phyloP scores from a whole-genome alignment of 2,329 filamentous ascomycete genomes.

The Fonsecaea multimorphosa region DNA sequence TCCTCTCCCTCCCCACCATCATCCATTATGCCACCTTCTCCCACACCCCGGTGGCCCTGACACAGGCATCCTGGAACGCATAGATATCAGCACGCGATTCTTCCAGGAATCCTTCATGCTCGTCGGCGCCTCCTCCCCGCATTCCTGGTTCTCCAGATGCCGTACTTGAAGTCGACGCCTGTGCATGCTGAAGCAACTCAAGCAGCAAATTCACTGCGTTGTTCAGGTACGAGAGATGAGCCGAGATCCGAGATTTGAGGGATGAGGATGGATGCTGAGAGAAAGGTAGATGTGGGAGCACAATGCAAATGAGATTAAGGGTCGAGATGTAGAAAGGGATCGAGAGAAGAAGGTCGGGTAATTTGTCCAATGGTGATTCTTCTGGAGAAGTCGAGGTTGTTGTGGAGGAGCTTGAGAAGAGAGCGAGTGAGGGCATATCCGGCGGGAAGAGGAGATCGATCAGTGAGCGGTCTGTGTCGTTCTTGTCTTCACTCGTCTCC shows the following conservation, averaged over 20 bases:
- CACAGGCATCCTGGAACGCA: constrained; percentile 37
- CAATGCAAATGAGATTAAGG: constrained; percentile 36
- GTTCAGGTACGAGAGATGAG: constrained; percentile 22
- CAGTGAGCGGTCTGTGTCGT: constrained; percentile 2
- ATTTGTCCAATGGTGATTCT: constrained; percentile 11
- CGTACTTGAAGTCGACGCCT: not conserved
- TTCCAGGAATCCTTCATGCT: constrained; percentile 15
- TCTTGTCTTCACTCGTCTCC: not conserved
- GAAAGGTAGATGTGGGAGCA: constrained; percentile 24
- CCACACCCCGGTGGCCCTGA: constrained; percentile 18
- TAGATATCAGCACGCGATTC: constrained; percentile 36
- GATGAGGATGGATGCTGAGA: not conserved
- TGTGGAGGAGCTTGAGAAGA: constrained; percentile 7
- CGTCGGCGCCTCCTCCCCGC: constrained; percentile 5
- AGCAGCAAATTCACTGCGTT: constrained; percentile 21
- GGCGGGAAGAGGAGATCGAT: constrained; percentile 33
- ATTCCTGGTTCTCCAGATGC: not conserved
- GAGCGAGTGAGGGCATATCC: constrained; percentile 20
- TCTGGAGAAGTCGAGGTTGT: constrained; percentile 11
- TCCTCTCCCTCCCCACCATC: not conserved
- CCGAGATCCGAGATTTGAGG: constrained; percentile 12
- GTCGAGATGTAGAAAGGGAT: constrained; percentile 39
- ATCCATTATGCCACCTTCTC: constrained; percentile 1
- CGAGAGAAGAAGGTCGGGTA: constrained; percentile 31
- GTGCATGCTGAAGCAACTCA: constrained; percentile 28